These are phyloP conservation scores for Aureobasidium namibiae DNA, from an alignment of 2,329 filamentous ascomycete species.

Conservation along the genomic window DNA sequence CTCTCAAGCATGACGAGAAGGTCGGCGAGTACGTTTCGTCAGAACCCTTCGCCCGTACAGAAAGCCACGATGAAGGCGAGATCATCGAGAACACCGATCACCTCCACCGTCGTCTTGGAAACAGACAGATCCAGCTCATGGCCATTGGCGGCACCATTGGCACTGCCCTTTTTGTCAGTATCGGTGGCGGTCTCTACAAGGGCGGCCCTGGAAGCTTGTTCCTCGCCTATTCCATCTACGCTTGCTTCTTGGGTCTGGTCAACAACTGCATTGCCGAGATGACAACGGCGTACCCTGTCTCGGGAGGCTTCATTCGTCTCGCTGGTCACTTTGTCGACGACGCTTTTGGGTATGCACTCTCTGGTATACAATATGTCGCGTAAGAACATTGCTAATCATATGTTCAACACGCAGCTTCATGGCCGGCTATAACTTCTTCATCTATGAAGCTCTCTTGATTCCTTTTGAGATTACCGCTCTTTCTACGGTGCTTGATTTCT, in stretches of 20 bases:
- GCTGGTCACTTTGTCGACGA: constrained; percentile 56
- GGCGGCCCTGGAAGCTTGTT: constrained; percentile 40
- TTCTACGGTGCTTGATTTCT: constrained; percentile 29
- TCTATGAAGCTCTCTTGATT: constrained; percentile 39
- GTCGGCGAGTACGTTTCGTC: not conserved
- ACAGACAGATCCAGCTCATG: constrained; percentile 32
- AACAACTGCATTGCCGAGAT: constrained; percentile 57
- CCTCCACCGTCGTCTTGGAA: constrained; percentile 43
- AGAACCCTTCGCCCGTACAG: not conserved
- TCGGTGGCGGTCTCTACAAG: constrained; percentile 38
- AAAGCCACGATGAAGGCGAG: constrained; percentile 17
- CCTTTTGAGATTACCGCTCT: constrained; percentile 41
- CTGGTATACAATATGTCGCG: not conserved
- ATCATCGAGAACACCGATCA: constrained; percentile 26
- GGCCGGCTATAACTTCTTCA: constrained; percentile 41
- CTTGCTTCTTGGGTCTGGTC: constrained; percentile 40
- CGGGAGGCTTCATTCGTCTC: constrained; percentile 50
- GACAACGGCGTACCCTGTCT: constrained; percentile 52
- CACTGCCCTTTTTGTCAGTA: constrained; percentile 41
- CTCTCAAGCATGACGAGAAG: not conserved
- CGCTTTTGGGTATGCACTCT: constrained; percentile 36
- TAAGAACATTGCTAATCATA: too few species aligned
- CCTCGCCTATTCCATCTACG: constrained; percentile 43
- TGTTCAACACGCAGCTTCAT: constrained; percentile 33
- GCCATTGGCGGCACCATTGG: constrained; percentile 32